Conservation (phyloP, 2,329 filamentous ascomycete species). For the Beauveria varroae region DNA sequence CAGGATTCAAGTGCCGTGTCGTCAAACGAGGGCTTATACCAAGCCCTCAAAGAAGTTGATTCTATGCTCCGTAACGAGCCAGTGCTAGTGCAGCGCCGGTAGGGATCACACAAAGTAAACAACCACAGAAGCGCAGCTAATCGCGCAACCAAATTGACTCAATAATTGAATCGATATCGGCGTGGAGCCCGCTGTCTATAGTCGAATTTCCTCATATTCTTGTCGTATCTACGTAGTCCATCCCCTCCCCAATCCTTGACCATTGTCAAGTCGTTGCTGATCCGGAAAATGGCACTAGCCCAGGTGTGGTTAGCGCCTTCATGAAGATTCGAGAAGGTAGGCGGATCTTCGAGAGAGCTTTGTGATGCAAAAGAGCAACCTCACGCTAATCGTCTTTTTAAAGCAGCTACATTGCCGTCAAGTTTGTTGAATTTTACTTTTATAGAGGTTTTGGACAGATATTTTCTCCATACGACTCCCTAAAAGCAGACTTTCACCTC, state of each 20-base stretch:
- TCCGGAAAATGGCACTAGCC: background rate
- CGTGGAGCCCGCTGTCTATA: no score
- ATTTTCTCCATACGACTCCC: background rate
- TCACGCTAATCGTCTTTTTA: conserved; percentile 1
- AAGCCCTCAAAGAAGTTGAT: no score
- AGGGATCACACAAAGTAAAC: no score
- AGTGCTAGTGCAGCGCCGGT: no score
- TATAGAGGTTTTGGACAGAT: background rate
- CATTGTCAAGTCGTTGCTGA: background rate
- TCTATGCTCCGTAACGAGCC: no score
- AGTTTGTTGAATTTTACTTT: background rate
- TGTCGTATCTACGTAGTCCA: no score
- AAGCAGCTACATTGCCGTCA: background rate
- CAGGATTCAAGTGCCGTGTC: no score
- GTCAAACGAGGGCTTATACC: no score
- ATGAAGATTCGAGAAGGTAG: conserved; percentile 12
- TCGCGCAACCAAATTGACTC: no score
- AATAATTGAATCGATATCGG: no score
- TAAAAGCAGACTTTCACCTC: background rate
- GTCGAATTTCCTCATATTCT: no score
- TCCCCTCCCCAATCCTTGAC: background rate
- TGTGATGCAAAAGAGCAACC: conserved; percentile 12
- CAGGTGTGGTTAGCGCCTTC: conserved; percentile 4
- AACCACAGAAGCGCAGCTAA: no score
- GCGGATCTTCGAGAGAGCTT: conserved; percentile 12